phyloP scores from a whole-genome alignment of 805 yeast genomes.

The Cyberlindnera japonica region DNA sequence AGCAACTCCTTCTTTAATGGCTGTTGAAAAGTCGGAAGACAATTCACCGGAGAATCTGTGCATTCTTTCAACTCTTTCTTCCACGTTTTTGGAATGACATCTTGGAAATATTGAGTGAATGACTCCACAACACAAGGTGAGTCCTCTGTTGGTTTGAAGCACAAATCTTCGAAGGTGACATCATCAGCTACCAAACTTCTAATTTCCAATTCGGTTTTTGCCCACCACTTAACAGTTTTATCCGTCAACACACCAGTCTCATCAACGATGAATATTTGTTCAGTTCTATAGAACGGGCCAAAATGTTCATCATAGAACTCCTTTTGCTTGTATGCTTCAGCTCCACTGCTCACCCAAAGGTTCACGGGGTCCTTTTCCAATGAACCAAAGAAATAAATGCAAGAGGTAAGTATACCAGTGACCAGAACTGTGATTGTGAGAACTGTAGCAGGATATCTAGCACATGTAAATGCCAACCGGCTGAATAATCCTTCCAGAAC shows the following conservation, averaged over 20 bases:
- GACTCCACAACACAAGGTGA: constrained; percentile 79
- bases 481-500: constrained; percentile 45
- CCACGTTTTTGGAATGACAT: constrained; percentile 61
- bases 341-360: constrained; percentile 83
- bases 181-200: constrained; percentile 31
- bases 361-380: constrained; percentile 79
- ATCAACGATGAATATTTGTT: constrained; percentile 74
- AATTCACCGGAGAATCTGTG: constrained; percentile 77
- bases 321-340: constrained; percentile 66
- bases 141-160: constrained; percentile 80
- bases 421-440: constrained; percentile 41
- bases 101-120: constrained; percentile 81
- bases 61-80: constrained; percentile 50
- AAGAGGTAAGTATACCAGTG: constrained; percentile 46
- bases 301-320: constrained; percentile 71
- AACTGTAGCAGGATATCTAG: constrained; percentile 53
- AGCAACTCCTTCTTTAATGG: constrained; percentile 38
- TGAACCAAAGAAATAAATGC: constrained; percentile 45
- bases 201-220: constrained; percentile 63
- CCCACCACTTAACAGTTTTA: constrained; percentile 83
- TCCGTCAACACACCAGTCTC: constrained; percentile 69
- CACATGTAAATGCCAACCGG: constrained; percentile 54
- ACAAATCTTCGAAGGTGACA: constrained; percentile 54
- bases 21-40: constrained; percentile 88
- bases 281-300: constrained; percentile 89